Evolutionary conservation across 495 filamentous ascomycete genomes (phyloP).

Genomic region (Xylaria acuta): DNA sequence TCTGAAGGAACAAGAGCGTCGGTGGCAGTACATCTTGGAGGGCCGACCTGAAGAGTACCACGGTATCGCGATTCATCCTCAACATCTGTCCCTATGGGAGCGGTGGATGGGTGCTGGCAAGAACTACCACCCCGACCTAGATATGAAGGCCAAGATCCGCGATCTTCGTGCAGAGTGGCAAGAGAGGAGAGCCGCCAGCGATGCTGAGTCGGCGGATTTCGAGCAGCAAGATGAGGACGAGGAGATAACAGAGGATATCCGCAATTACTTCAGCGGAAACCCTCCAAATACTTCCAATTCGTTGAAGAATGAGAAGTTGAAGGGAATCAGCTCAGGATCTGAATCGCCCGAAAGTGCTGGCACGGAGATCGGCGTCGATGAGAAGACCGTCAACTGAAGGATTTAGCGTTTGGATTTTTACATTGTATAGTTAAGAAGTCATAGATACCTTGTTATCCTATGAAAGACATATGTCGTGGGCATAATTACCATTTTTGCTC

Average conservation of each 20-base stretch:
- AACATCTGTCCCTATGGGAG: constrained; percentile 85
- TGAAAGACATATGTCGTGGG: neutral
- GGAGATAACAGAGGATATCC: constrained; percentile 48
- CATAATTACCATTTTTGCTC: neutral
- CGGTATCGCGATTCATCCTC: constrained; percentile 83
- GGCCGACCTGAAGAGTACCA: constrained; percentile 82
- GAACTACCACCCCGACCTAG: constrained; percentile 77
- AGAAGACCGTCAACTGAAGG: constrained; percentile 18
- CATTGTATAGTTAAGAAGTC: neutral
- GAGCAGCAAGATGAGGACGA: constrained; percentile 48
- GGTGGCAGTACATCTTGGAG: constrained; percentile 78
- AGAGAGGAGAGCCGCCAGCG: constrained; percentile 32
- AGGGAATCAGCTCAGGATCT: constrained; percentile 16
- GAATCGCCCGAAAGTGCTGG: constrained; percentile 16
- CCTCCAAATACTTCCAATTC: constrained; percentile 29
- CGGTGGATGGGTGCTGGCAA: constrained; percentile 72
- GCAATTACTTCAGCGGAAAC: constrained; percentile 50
- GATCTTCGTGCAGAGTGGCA: constrained; percentile 68
- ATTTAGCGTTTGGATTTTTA: constrained; percentile 10
- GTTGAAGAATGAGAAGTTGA: constrained; percentile 34
- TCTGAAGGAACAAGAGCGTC: constrained; percentile 91
- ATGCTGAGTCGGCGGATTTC: constrained; percentile 38
- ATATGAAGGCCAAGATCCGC: constrained; percentile 78
- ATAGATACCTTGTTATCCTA: neutral
- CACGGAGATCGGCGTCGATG: constrained; percentile 3